These are phyloP conservation scores for Colletotrichum lentis DNA, from an alignment of 2,329 filamentous ascomycete species.

Conservation along the genomic window DNA sequence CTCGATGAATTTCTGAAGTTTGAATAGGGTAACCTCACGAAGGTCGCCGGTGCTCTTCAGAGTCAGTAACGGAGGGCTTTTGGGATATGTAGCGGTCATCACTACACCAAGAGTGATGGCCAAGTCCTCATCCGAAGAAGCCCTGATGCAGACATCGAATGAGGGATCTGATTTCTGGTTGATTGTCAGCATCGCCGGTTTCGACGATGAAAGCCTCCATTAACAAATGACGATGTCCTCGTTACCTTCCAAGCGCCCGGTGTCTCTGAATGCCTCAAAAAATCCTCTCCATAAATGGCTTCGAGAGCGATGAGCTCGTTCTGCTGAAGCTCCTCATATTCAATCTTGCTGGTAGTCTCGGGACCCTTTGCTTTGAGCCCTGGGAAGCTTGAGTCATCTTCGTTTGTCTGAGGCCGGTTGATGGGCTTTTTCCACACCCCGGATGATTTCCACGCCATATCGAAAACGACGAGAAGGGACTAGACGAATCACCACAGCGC, in stretches of 20 bases:
- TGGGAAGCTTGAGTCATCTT: constrained; percentile 59
- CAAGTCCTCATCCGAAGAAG: constrained; percentile 76
- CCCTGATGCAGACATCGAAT: constrained; percentile 81
- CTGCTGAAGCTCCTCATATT: constrained; percentile 85
- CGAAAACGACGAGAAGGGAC: constrained; percentile 32
- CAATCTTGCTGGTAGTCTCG: constrained; percentile 56
- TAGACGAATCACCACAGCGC: constrained; percentile 58
- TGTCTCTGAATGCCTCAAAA: constrained; percentile 74
- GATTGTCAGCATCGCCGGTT: constrained; percentile 24
- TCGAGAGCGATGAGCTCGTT: constrained; percentile 87
- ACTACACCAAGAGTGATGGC: constrained; percentile 77
- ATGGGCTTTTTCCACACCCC: constrained; percentile 59
- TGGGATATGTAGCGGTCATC: constrained; percentile 90
- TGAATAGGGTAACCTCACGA: constrained; percentile 74
- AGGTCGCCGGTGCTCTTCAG: constrained; percentile 72
- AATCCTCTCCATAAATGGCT: constrained; percentile 92
- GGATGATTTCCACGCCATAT: constrained; percentile 63
- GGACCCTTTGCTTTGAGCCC: constrained; percentile 57
- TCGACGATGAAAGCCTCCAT: constrained; percentile 10
- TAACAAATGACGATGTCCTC: constrained; percentile 15
- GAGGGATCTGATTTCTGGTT: constrained; percentile 78
- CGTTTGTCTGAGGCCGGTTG: constrained; percentile 51
- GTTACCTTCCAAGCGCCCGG: constrained; percentile 85
- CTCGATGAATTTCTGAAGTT: constrained; percentile 71
- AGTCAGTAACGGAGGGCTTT: constrained; percentile 76